Base-by-base conservation (phyloP, 768 basidiomycete genomes). In the Leucocoprinus birnbaumii region DNA sequence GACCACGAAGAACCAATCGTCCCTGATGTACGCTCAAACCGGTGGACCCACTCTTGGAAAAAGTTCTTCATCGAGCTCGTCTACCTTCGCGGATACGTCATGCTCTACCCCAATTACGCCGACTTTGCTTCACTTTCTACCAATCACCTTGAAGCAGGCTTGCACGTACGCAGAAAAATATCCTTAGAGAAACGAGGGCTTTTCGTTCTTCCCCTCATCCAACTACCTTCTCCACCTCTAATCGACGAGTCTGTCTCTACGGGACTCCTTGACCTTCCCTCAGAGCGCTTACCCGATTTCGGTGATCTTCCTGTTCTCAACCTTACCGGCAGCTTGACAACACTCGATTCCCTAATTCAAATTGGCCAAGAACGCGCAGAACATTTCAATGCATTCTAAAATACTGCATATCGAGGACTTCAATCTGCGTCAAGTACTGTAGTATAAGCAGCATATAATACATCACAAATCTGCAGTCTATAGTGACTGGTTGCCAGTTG, bases 91-190 rank as follows among this genome's bases (percentile, higher is more conserved):
- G 90, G 91, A 2, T 91, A 91, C 68, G 81, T 84, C 49, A 94
- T 94, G 92, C 80, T 94, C 26, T 94, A 94, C 64, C 91, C 92
- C 10, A 94, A 94, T 70, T 94, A 82, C 64, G 77, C 73, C 40
- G 76, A 74, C 42, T 91, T 84, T 61, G 66, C 76, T 35, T 92
- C 91, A 25, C 68, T 94, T 6, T 94, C 93, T 57, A 94, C 91
- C n/a, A 94, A 94, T 66, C 92, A 92, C 63, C 78, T 94, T 52
- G 92, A 94, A 72, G 77, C 84, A 16, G 92, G 92, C 26, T 84
- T 86, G 38, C 92, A 94, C 61, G 89, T 94, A 46, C 82, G 80
- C 63, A n/a, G 38, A 13, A 74, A 75, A 42, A 71, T 75, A 19
- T 80, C 83, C 16, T 71, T 67, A 59, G 80, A 80, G 64, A 89